Evolutionary conservation across 345 rosid species (phyloP), one percentile per base, ranked within the genome.

Genomic region (Bruguiera sexangula): DNA sequence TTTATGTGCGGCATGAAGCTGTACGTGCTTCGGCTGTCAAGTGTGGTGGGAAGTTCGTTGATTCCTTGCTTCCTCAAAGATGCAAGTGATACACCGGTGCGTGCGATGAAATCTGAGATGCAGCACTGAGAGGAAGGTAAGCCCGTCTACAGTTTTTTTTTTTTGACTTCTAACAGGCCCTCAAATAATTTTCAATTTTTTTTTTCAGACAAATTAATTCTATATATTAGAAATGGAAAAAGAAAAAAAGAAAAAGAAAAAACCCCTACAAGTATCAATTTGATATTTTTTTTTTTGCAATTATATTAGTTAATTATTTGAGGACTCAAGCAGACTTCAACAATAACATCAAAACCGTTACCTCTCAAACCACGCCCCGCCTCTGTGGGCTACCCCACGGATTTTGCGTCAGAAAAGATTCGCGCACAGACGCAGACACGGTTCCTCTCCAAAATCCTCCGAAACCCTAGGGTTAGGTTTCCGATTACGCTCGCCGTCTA

Each of bases 11-110:
- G 94, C 88, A 85, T 81, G 96, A 88, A 80, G 96, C 76, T 37
- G 75, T 84, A 66, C 96, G 80, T 78, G 86, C 88, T 63, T 82
- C 88, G 93, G 92, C 93, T 78, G 85, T 89, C 80, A 92, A 89
- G 74, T 89, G 82, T 66, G 88, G 97, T 54, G 96, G 96, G 73
- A 92, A 85, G 73, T 89, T 80, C 76, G 82, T 92, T 22, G 92
- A 87, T 67, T 72, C 84, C 37, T 92, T 24, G 24, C 24, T 24
- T 92, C 78, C 86, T 88, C 19, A 92, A 87, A 88, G 93, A 96
- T 88, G 82, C 37, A 58, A 8, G 8, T 57, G 64, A 50, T 11
- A 56, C 76, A 63, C n/a, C n/a, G 37, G 37, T 46, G 59, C 43
- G 43, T 37, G 24, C 20, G 67, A 36, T 54, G 32, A 13, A 30